Evolutionary conservation across 2,329 filamentous ascomycete species (phyloP).

Genomic region (Arachnomyces sp.): DNA sequence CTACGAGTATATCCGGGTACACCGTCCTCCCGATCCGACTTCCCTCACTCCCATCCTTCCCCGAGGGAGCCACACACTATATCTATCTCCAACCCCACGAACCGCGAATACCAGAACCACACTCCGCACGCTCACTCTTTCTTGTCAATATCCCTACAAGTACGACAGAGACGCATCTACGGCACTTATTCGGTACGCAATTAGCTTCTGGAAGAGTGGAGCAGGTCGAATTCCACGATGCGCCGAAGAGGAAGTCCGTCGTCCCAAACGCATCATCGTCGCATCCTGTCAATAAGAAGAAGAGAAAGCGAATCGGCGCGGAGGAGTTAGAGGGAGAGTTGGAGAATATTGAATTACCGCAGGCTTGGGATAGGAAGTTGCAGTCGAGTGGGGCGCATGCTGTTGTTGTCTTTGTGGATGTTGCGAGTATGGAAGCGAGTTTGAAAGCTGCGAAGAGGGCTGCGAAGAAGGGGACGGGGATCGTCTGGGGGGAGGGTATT

Average conservation of each 20-base stretch:
- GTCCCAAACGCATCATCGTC: constrained; percentile 18
- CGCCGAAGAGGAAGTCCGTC: constrained; percentile 29
- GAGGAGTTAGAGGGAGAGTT: constrained; percentile 48
- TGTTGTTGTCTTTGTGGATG: constrained; percentile 75
- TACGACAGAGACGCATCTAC: constrained; percentile 67
- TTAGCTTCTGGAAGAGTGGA: constrained; percentile 74
- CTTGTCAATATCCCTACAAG: constrained; percentile 84
- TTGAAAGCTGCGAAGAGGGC: constrained; percentile 65
- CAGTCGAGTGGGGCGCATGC: constrained; percentile 69
- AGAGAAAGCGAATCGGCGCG: constrained; percentile 45
- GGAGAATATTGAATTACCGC: constrained; percentile 55
- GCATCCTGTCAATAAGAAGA: constrained; percentile 30
- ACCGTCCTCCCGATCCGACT: constrained; percentile 60
- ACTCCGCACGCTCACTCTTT: constrained; percentile 75
- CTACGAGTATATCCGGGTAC: constrained; percentile 51
- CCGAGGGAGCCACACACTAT: constrained; percentile 62
- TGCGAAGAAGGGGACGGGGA: constrained; percentile 48
- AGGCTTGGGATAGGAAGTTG: constrained; percentile 63
- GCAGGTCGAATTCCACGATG: constrained; percentile 61
- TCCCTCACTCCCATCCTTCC: constrained; percentile 54
- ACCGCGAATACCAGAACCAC: constrained; percentile 64
- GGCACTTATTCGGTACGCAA: constrained; percentile 63
- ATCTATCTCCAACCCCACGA: constrained; percentile 78
- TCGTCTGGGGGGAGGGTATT: constrained; percentile 61
- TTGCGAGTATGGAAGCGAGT: constrained; percentile 64